A percentile compares a stretch with the other conserved stretches of the same genome.
These are phyloP conservation scores for Phytophthora ramorum DNA, from an alignment of 352 stramenopile species.

Conservation along the genomic window DNA sequence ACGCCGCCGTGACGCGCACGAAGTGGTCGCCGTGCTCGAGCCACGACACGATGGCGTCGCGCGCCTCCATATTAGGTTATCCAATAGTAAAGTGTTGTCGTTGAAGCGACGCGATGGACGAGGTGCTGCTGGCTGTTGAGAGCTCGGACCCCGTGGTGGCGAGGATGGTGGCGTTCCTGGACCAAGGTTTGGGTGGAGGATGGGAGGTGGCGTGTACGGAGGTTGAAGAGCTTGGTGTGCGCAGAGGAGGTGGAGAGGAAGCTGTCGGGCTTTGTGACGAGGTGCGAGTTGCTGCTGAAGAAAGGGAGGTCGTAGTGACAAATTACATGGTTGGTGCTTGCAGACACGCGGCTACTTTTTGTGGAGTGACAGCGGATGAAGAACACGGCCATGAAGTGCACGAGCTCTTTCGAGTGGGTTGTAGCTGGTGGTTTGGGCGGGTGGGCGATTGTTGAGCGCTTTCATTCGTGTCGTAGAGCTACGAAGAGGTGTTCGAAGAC, in stretches of 20 bases:
- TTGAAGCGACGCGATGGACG: slow-evolving; percentile 47
- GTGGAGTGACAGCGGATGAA: slow-evolving; percentile 37
- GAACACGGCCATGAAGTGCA: slow-evolving; percentile 52
- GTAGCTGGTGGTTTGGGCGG: neutral
- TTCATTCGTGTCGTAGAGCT: slow-evolving; percentile 37
- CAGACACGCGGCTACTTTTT: slow-evolving; percentile 48
- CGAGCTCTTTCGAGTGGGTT: slow-evolving; percentile 50
- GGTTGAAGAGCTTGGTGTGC: neutral
- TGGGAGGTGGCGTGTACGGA: neutral
- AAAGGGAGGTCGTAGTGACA: neutral
- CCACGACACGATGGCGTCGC: slow-evolving; percentile 29
- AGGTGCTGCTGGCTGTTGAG: slow-evolving; percentile 48
- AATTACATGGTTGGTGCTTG: neutral
- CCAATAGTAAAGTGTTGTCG: too few species aligned
- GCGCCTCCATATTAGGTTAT: slow-evolving; percentile 10
- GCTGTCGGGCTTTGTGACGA: slow-evolving; percentile 26
- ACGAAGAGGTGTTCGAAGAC: slow-evolving; percentile 60
- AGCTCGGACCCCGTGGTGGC: slow-evolving; percentile 53
- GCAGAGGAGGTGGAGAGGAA: slow-evolving; percentile 36
- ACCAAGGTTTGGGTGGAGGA: slow-evolving; percentile 28
- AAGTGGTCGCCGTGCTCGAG: slow-evolving; percentile 27
- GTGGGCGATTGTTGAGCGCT: slow-evolving; percentile 2
- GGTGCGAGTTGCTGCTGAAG: slow-evolving; percentile 8
- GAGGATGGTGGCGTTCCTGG: slow-evolving; percentile 47
- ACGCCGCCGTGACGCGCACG: slow-evolving; percentile 4